Conservation (phyloP, 2,329 filamentous ascomycete species). For the Calonectria montana region DNA sequence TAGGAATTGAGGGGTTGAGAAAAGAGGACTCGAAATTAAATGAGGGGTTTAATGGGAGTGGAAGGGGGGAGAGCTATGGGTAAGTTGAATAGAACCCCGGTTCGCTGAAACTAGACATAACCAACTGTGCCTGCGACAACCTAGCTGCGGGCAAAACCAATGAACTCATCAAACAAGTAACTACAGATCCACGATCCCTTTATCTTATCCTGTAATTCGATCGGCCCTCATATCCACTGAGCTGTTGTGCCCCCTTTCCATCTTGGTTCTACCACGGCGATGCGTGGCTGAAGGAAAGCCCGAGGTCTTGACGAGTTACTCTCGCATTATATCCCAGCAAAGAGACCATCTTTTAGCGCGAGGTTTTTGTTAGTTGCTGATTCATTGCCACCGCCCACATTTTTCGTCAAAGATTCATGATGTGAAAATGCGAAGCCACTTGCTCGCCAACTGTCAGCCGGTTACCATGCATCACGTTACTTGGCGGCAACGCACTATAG, state of each 20-base stretch:
- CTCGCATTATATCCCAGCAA: background rate
- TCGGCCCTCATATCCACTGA: background rate
- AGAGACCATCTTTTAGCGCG: background rate
- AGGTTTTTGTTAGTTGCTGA: background rate
- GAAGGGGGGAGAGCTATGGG: background rate
- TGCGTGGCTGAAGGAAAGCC: background rate
- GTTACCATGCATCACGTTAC: background rate
- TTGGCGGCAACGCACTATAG: background rate
- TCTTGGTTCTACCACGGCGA: background rate
- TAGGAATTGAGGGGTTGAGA: background rate
- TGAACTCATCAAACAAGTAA: background rate
- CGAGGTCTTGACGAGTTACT: slow-evolving; percentile 3
- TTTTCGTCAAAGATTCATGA: background rate
- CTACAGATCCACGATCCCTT: background rate
- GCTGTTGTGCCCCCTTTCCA: background rate
- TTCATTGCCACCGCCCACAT: background rate
- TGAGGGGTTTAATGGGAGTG: background rate
- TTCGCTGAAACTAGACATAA: background rate
- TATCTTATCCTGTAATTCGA: slow-evolving; percentile 8
- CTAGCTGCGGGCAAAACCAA: background rate
- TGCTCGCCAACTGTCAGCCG: background rate
- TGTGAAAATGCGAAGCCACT: background rate
- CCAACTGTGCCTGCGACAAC: background rate
- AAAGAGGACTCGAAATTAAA: background rate
- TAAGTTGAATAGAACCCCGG: background rate